Conservation (phyloP, 805 yeast species). For the Aciculoconidium aculeatum region DNA sequence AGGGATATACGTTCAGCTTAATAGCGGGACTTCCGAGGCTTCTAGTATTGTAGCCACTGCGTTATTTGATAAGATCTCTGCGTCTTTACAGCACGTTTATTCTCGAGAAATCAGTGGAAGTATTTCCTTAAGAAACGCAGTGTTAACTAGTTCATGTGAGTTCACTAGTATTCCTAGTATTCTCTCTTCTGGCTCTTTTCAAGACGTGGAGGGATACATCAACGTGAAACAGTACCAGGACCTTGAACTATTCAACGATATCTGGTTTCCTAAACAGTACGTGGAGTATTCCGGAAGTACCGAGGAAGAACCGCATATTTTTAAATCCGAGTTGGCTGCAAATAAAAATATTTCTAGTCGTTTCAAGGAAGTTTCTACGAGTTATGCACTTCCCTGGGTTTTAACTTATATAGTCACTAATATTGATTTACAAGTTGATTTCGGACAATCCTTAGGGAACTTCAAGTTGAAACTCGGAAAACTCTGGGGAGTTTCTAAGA, state of each 20-base stretch:
- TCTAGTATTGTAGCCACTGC: conserved; percentile 37
- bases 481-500: conserved; percentile 65
- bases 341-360: conserved; percentile 39
- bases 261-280: conserved; percentile 57
- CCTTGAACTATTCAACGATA: conserved; percentile 70
- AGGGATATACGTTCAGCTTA: conserved; percentile 55
- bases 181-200: conserved; percentile 46
- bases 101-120: conserved; percentile 87
- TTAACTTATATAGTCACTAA: conserved; percentile 51
- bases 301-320: conserved; percentile 1
- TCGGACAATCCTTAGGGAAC: conserved; percentile 81
- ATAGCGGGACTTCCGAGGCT: conserved; percentile 40
- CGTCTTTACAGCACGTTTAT: conserved; percentile 82
- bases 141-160: conserved; percentile 44
- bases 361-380: conserved; percentile 52
- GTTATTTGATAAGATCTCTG: conserved; percentile 50
- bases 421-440: conserved; percentile 54
- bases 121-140: conserved; percentile 39
- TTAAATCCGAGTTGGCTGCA: conserved; percentile 15
- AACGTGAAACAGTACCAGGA: conserved; percentile 86
- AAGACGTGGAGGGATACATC: conserved; percentile 55
- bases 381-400: conserved; percentile 71
- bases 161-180: conserved; percentile 37
- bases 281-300: conserved; percentile 6
- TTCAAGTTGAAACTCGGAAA: conserved; percentile 49